Conservation (phyloP, 1,139 yeast genomes). For the Geotrichum aggregatum region DNA sequence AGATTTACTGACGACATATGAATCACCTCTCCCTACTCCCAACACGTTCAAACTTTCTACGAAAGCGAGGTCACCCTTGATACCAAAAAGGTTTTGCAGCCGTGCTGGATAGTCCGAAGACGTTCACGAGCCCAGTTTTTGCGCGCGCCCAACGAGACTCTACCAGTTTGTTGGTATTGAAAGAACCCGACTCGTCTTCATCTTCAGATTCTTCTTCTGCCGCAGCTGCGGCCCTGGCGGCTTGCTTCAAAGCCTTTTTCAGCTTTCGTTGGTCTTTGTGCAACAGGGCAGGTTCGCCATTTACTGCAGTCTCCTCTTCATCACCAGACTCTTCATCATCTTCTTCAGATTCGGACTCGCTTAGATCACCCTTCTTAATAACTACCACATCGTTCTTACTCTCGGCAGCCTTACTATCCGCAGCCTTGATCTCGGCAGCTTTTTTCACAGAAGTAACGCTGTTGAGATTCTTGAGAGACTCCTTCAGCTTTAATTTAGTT, state of each 20-base stretch:
- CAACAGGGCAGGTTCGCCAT: constrained; percentile 25
- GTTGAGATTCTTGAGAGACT: constrained; percentile 18
- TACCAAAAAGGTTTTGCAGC: too few species aligned
- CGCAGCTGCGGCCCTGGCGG: constrained; percentile 23
- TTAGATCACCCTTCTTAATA: constrained; percentile 37
- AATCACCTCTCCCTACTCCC: too few species aligned
- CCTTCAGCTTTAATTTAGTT: constrained; percentile 44
- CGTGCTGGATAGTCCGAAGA: too few species aligned
- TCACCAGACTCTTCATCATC: constrained; percentile 26
- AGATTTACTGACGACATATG: too few species aligned
- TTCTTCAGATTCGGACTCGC: constrained; percentile 41
- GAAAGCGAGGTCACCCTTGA: too few species aligned
- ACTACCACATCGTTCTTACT: constrained; percentile 6
- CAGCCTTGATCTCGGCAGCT: constrained; percentile 43
- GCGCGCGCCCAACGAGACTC: too few species aligned
- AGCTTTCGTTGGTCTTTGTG: constrained; percentile 30
- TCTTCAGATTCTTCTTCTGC: constrained; percentile 23
- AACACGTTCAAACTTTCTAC: too few species aligned
- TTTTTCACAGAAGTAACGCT: constrained; percentile 44
- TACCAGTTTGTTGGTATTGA: constrained; percentile 22
- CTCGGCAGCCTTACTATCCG: constrained; percentile 9
- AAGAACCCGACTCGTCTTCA: constrained; percentile 21
- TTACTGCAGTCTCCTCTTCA: constrained; percentile 19
- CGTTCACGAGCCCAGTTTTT: too few species aligned
- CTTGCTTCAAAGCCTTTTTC: constrained; percentile 23